Conservation (phyloP, 2,329 filamentous ascomycete genomes). For the Arthroderma sp. region DNA sequence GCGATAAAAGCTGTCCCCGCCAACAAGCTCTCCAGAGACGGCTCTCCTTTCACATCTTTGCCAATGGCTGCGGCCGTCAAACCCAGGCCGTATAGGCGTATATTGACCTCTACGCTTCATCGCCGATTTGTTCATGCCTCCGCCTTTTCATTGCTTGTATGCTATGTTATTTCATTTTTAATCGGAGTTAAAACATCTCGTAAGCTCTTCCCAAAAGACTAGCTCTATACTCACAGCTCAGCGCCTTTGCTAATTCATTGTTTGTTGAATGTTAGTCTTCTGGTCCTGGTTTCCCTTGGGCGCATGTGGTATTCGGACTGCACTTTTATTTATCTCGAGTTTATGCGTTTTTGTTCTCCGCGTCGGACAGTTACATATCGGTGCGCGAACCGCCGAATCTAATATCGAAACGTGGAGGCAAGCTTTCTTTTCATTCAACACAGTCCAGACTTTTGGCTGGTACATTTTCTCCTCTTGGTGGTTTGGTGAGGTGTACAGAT, state of each 20-base stretch:
- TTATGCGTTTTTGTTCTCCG: slow-evolving; percentile 72
- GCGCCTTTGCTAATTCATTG: neutral
- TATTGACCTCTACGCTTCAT: slow-evolving; percentile 78
- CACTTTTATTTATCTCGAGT: slow-evolving; percentile 62
- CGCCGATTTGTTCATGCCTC: slow-evolving; percentile 72
- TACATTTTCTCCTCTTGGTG: slow-evolving; percentile 66
- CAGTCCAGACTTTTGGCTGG: slow-evolving; percentile 58
- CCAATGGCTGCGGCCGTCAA: slow-evolving; percentile 24
- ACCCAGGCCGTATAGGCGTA: slow-evolving; percentile 60
- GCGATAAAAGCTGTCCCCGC: slow-evolving; percentile 2
- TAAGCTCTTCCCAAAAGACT: slow-evolving; percentile 29
- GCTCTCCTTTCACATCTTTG: slow-evolving; percentile 1
- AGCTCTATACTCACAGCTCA: slow-evolving; percentile 2
- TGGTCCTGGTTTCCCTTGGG: slow-evolving; percentile 83
- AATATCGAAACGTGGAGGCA: slow-evolving; percentile 50
- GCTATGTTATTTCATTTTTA: slow-evolving; percentile 58
- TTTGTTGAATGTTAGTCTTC: slow-evolving; percentile 44
- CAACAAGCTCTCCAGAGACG: neutral
- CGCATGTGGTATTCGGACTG: slow-evolving; percentile 57
- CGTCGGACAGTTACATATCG: slow-evolving; percentile 69
- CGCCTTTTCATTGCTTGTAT: slow-evolving; percentile 53
- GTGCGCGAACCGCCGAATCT: slow-evolving; percentile 56
- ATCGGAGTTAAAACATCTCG: slow-evolving; percentile 58
- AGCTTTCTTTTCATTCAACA: slow-evolving; percentile 45
- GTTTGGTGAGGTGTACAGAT: slow-evolving; percentile 71